Percentiles rank a stretch among this genome's conserved stretches.
Evolutionary conservation across 2,329 filamentous ascomycete genomes (phyloP).

Genomic region (Apiospora sp.): DNA sequence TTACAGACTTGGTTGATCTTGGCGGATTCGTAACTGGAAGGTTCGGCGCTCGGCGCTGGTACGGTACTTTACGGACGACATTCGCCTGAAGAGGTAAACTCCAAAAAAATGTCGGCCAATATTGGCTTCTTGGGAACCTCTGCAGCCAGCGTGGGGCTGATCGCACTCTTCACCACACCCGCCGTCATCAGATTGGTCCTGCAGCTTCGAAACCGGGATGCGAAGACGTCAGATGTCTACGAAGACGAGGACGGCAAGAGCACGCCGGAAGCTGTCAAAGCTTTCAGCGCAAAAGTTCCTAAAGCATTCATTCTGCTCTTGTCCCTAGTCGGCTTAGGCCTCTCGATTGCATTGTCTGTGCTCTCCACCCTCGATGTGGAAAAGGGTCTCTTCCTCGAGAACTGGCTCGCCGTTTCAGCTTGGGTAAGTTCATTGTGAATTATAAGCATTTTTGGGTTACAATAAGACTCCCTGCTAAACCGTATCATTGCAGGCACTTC

Average conservation of each 20-base stretch:
- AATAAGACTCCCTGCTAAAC: conserved; percentile 29
- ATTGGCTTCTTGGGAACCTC: conserved; percentile 35
- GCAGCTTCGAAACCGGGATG: conserved; percentile 34
- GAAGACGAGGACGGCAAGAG: conserved; percentile 75
- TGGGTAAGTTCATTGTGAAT: conserved; percentile 64
- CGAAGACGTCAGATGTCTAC: conserved; percentile 59
- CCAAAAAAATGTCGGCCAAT: conserved; percentile 33
- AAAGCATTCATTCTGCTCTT: conserved; percentile 63
- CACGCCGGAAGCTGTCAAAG: conserved; percentile 66
- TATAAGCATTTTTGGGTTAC: conserved; percentile 20
- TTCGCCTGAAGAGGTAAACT: not conserved
- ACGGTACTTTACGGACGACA: conserved; percentile 17
- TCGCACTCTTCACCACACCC: conserved; percentile 37
- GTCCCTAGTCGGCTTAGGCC: conserved; percentile 59
- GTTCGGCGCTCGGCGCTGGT: conserved; percentile 17
- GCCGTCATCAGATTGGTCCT: conserved; percentile 32
- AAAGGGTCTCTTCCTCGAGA: conserved; percentile 56
- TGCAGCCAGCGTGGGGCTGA: conserved; percentile 37
- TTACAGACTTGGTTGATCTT: not conserved
- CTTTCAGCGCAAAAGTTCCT: conserved; percentile 67
- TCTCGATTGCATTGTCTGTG: conserved; percentile 65
- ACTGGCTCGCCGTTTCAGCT: conserved; percentile 66
- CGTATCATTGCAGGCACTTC: conserved; percentile 49
- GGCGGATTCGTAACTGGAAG: conserved; percentile 1
- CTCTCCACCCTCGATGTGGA: conserved; percentile 52